Conservation (phyloP, 441 rosid genomes). For the Jatropha multifida region DNA sequence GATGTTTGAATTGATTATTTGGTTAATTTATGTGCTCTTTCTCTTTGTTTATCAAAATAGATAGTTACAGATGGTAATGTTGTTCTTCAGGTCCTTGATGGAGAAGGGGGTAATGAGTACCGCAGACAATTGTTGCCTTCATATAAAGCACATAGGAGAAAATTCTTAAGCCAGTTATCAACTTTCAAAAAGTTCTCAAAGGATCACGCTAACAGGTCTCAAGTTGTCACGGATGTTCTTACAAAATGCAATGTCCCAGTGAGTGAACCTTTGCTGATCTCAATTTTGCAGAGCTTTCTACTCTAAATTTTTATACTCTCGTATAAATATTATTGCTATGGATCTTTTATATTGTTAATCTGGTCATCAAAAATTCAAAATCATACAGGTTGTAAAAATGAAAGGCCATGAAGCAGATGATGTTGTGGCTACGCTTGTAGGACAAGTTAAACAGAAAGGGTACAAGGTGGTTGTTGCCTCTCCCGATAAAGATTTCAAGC, state of each 20-base stretch:
- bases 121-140: constrained; percentile 76
- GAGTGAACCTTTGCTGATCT: constrained; percentile 33
- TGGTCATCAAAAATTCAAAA: constrained; percentile 12
- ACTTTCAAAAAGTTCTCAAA: constrained; percentile 37
- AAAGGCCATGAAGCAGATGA: constrained; percentile 91
- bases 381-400: constrained; percentile 62
- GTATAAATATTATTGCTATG: not conserved
- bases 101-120: constrained; percentile 64
- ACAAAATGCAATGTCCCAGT: constrained; percentile 82
- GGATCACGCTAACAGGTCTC: constrained; percentile 35
- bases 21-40: not conserved
- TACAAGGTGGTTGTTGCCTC: constrained; percentile 74
- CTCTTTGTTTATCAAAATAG: not conserved
- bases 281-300: constrained; percentile 1
- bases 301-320: not conserved
- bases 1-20: not conserved
- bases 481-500: constrained; percentile 97
- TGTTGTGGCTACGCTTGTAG: constrained; percentile 75
- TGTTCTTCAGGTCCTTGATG: constrained; percentile 69
- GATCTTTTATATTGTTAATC: not conserved
- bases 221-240: constrained; percentile 55
- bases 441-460: constrained; percentile 66
- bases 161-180: constrained; percentile 31
- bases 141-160: constrained; percentile 76
- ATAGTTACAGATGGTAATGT: not conserved